Conservation (phyloP, 257 asterid species). For the Gentiana straminea region DNA sequence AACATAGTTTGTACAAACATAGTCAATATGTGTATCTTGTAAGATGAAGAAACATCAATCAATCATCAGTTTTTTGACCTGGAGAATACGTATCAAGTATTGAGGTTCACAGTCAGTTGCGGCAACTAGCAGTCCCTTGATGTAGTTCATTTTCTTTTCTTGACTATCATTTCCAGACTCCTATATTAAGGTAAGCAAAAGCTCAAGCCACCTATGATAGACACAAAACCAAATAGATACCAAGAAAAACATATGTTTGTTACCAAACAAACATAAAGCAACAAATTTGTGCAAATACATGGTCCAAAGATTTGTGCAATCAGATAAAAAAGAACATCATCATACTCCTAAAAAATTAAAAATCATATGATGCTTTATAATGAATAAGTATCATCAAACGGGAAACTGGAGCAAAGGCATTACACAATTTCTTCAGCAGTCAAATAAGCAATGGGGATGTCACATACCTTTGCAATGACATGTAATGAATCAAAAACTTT, state of each 20-base stretch:
- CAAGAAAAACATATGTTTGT: too few relatives aligned
- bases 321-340: too few relatives aligned
- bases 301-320: too few relatives aligned
- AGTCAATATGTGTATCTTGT: constrained; percentile 15
- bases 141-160: constrained; percentile 81
- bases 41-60: constrained; percentile 7
- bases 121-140: constrained; percentile 79
- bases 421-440: too few relatives aligned
- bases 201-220: constrained; percentile 10
- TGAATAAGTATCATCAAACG: too few relatives aligned
- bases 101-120: constrained; percentile 98
- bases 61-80: constrained; percentile 32
- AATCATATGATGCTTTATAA: too few relatives aligned
- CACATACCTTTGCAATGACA: constrained; percentile 68
- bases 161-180: constrained; percentile 97
- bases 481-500: constrained; percentile 80
- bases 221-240: not conserved
- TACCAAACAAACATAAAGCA: too few relatives aligned
- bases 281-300: too few relatives aligned
- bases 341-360: too few relatives aligned
- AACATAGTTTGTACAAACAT: constrained; percentile 19
- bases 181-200: constrained; percentile 23
- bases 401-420: too few relatives aligned
- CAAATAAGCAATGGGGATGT: too few relatives aligned
- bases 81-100: constrained; percentile 89